Base-by-base conservation (phyloP, 2,329 filamentous ascomycete genomes). In the Hypoxylon sp. region DNA sequence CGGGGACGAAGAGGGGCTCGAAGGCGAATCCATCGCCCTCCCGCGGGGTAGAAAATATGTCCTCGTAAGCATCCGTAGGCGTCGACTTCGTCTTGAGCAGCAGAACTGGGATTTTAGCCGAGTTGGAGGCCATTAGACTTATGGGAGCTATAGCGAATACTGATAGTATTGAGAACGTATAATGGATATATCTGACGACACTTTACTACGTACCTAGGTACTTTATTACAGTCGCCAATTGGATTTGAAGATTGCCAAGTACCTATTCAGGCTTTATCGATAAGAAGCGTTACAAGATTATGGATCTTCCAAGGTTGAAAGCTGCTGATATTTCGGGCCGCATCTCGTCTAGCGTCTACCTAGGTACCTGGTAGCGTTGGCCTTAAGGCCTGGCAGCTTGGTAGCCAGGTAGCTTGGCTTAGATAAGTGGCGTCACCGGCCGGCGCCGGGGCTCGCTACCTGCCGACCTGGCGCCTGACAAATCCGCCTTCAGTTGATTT, bases 61-160 rank as follows among this genome's bases (percentile, higher is more conserved):
- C 87, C 68, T 91, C 84, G 74, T 95, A 95, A 7, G 85, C 84
- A 74, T 95, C 92, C 46, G 79, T 82, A 0, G 91, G 91, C 0
- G 79, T 82, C 0, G 91, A 94, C 72, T 85, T 89, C 2, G 92
- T 94, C 78, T 95, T 95, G 56, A 95, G 84, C 1, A 95, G 82
- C 20, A 94, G 80, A 20, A 95, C 78, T 1, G 91, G 89, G 8
- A 80, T 77, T 53, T 60, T 65, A 26, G 67, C 55, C 24, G 56
- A 44, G 26, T 56, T 41, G 24, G 53, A 46, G 39, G 68, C 54
- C 71, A 73, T 74, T 28, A 53, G 15, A 17, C 20, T 28, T 39
- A 22, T 10, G 49, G 56, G 15, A 17, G 24, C 34, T 39, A 22
- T 10, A 49, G 55, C 57, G 43, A 46, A 37, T 51, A 48, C 50